Base-by-base conservation (phyloP, 2,329 filamentous ascomycete genomes). In the Colletotrichum gloeosporioides region DNA sequence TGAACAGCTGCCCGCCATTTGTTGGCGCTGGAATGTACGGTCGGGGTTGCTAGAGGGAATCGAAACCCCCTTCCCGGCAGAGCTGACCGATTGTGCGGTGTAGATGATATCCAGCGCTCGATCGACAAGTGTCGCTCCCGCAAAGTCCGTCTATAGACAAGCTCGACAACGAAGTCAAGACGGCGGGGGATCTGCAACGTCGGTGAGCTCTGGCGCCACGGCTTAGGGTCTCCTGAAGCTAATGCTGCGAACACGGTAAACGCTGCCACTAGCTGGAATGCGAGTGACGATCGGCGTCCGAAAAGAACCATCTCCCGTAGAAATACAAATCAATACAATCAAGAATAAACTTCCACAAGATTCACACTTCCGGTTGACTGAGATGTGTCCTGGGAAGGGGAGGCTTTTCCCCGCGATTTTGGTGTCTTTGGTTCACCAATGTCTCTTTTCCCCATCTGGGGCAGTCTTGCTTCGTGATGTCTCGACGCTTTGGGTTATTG, bases 111-210 rank as follows among this genome's bases (percentile, higher is more conserved):
- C 29, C 31, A 49, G 36, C 32, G 16, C 68, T 49, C 36, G 22
- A 39, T 12, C n/a, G 15, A 67, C 53, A 39, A 66, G 64, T 53
- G 27, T 59, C 18, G 13, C 12, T 65, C n/a, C 39, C 16, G 39
- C 29, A 9, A 29, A 18, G 34, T 49, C 36, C 64, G 65, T 32
- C 64, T 62, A 31, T 18, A 22, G 55, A 32, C n/a, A 68, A 62
- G 64, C 55, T 68, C 57, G 32, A 49, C 63, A 57, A 31, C 29
- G 44, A 69, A 22, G 29, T n/a, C n/a, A 15, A 57, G 44, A 55
- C 70, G 64, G 64, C 8, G 22, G 70, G 59, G 25, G 74, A 74
- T 76, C 49, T 74, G 49, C 74, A 59, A 74, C 49, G 71, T 66
- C 59, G 71, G 32, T 34, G 27, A 15, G 62, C 44, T 62, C 31